phyloP scores from a whole-genome alignment of 768 basidiomycete genomes.

The Termitomyces eurrhizus region DNA sequence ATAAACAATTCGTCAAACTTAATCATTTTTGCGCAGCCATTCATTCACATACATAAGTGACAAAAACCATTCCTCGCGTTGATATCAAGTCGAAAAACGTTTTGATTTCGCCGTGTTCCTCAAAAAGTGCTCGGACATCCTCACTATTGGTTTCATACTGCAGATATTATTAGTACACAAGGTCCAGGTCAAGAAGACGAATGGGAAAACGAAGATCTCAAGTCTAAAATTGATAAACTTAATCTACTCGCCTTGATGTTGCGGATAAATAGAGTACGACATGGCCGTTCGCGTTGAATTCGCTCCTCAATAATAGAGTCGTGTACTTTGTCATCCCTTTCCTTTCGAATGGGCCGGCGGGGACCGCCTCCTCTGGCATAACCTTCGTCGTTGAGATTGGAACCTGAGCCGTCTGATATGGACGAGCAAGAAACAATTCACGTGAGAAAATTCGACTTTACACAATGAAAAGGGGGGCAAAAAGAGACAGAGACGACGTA shows the following conservation, averaged over 20 bases:
- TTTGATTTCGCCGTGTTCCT: conserved; percentile 93
- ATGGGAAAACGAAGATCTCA: neutral
- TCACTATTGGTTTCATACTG: conserved; percentile 90
- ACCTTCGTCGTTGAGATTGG: conserved; percentile 51
- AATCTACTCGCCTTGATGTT: conserved; percentile 88
- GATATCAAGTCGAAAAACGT: conserved; percentile 95
- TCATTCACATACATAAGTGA: conserved; percentile 82
- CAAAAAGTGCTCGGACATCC: conserved; percentile 81
- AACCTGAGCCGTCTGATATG: conserved; percentile 63
- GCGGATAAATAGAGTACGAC: conserved; percentile 93
- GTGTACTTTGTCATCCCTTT: conserved; percentile 86
- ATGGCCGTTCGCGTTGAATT: conserved; percentile 89
- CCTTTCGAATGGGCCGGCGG: conserved; percentile 55
- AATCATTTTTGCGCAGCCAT: neutral
- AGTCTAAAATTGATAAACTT: conserved; percentile 10
- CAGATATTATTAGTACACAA: conserved; percentile 15
- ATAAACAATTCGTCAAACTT: conserved; percentile 17
- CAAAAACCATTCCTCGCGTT: conserved; percentile 97
- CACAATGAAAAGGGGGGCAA: conserved; percentile 27
- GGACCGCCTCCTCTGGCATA: conserved; percentile 32
- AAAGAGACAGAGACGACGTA: conserved; percentile 39
- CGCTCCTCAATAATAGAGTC: conserved; percentile 92
- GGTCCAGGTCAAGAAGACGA: neutral
- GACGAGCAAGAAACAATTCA: conserved; percentile 32
- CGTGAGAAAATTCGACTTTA: conserved; percentile 42